Base-by-base conservation (phyloP, 768 basidiomycete genomes). In the Trametes sanguinea region DNA sequence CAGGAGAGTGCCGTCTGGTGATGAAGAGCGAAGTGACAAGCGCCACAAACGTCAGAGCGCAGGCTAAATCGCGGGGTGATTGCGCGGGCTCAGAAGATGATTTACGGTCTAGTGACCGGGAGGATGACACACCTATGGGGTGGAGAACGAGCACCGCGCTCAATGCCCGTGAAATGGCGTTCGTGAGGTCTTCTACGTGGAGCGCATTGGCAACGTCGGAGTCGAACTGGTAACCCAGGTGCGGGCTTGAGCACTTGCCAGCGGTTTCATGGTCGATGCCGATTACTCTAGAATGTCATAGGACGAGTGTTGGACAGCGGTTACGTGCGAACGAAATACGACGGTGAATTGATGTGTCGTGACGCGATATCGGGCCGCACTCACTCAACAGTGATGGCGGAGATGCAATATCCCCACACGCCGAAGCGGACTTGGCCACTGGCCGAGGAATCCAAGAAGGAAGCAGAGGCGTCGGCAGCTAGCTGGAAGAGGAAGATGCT, bases 391-490 rank as follows among this genome's bases (percentile, higher is more conserved):
- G 81, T 72, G 56, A 81, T 68, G 16, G 75, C 76, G 33, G 81
- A 79, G 42, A 80, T 74, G 72, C 86, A 88, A 68, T 84, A 86
- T 35, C 87, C 87, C 78, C 83, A 89, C 54, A 86, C 80, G 58
- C 87, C 86, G 69, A 87, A 83, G 44, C 74, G 75, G 61, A 80
- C 83, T 51, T 68, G 69, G 22, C 70, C 78, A 32, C 64, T 71
- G 44, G 75, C 79, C 46, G 73, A 74, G 52, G 75, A 69, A 60
- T 66, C 58, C 46, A 80, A 62, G 52, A 79, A 54, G 0, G 71
- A 67, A 11, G 76, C 72, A 10, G 67, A 63, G 48, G 73, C 69
- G 37, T 76, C 67, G 14, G 77, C 76, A 29, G 76, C 66, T 52
- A 87, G 76, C 43, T 76, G 74, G 69, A 88, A 84, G 52, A 87